Base-by-base conservation (phyloP, 2,329 filamentous ascomycete genomes). In the Sporothrix globosa region DNA sequence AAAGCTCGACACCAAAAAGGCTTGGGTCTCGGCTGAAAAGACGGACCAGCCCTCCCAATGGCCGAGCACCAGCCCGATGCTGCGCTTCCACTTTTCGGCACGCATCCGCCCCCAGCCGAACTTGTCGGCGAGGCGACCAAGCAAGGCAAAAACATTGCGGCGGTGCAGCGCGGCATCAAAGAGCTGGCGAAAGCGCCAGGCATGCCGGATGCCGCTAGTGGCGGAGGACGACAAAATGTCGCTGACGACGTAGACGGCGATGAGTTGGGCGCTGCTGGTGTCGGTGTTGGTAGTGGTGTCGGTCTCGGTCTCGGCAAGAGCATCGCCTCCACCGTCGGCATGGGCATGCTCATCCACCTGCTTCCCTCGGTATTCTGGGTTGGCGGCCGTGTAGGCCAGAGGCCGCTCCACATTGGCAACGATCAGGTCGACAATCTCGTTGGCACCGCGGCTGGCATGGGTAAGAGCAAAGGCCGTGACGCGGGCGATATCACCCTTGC, bases 401-500 rank as follows among this genome's bases (percentile, higher is more conserved):
- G 96, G 96, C 67, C 86, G 88, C 71, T 91, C 85, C 46, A 98
- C 85, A 76, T 99, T 98, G 0, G 89, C 85, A 0, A 97, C 87
- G 50, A 98, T 89, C 80, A 97, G 88, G 66, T 95, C 88, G n/a
- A 97, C 93, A 48, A 97, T 90, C 81, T 98, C 96, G 73, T 96
- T 92, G 14, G 92, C 91, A 19, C 94, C 96, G 24, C 89, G 86
- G 52, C 91, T 92, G 1, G 93, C 92, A 78, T 98, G 93, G 2
- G 90, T 90, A 70, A 98, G 93, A 14, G 94, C 94, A 80, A 98
- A 97, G 3, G 91, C 87, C 0, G 94, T 95, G 2, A 97, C 85
- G 5, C 93, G 87, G 1, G 93, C 94, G 60, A 98, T 88, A 76
- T 98, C 93, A 2, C 93, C 93, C 76, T 92, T 92, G 39, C 92